phyloP scores from a whole-genome alignment of 2,329 filamentous ascomycete species.

The Conoideocrella luteorostrata region DNA sequence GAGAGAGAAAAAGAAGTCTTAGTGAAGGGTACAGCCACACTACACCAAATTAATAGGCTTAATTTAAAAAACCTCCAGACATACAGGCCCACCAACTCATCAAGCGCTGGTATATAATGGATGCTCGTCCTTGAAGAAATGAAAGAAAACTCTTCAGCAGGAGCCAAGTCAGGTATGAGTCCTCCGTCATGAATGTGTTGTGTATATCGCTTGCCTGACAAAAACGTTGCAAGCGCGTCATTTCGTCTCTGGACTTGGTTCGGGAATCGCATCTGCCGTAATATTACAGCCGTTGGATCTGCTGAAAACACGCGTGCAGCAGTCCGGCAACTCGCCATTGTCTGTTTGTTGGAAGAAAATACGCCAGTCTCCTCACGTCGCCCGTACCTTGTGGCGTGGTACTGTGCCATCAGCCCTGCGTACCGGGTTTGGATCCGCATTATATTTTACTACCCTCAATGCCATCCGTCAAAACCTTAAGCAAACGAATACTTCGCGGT shows the following conservation, averaged over 20 bases:
- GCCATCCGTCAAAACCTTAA: slow-evolving; percentile 63
- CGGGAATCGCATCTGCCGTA: slow-evolving; percentile 80
- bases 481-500: slow-evolving; percentile 18
- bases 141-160: slow-evolving; percentile 9
- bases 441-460: slow-evolving; percentile 91
- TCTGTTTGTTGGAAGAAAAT: slow-evolving; percentile 22
- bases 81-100: no score
- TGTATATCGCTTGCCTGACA: not conserved
- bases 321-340: slow-evolving; percentile 68
- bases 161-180: slow-evolving; percentile 12
- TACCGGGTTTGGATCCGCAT: slow-evolving; percentile 84
- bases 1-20: no score
- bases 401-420: slow-evolving; percentile 88
- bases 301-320: slow-evolving; percentile 92
- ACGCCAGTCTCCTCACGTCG: slow-evolving; percentile 51
- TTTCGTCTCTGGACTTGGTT: slow-evolving; percentile 81
- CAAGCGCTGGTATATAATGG: no score
- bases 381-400: slow-evolving; percentile 82
- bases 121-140: no score
- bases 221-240: slow-evolving; percentile 58
- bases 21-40: no score
- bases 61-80: no score
- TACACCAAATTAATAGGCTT: no score
- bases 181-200: not conserved
- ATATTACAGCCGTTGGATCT: slow-evolving; percentile 93